phyloP scores from a whole-genome alignment of 2,329 filamentous ascomycete genomes.

The Cadophora sp. region DNA sequence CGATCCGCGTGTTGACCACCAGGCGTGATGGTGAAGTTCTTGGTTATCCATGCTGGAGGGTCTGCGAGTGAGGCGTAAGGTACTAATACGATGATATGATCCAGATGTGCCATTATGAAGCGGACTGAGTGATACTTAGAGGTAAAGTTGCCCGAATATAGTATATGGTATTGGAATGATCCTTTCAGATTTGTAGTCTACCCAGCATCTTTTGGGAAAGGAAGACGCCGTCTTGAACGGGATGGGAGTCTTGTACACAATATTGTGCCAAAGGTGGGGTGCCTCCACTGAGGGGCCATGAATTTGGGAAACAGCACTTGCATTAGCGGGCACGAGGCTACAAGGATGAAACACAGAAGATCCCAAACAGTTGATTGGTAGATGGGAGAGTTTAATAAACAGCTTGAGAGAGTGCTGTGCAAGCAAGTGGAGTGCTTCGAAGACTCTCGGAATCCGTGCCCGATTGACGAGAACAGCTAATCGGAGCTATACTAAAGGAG shows the following conservation, averaged over 20 bases:
- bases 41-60: slow-evolving; percentile 57
- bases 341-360: neutral
- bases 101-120: slow-evolving; percentile 48
- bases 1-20: slow-evolving; percentile 68
- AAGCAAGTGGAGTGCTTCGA: too few relatives aligned
- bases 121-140: neutral
- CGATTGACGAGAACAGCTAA: too few relatives aligned
- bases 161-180: too few relatives aligned
- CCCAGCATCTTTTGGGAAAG: neutral
- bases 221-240: neutral
- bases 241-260: neutral
- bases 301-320: neutral
- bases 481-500: too few relatives aligned
- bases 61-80: slow-evolving; percentile 55
- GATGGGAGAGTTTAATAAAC: too few relatives aligned
- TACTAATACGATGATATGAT: slow-evolving; percentile 71
- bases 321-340: neutral
- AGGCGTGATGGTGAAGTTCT: slow-evolving; percentile 62
- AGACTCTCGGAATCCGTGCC: too few relatives aligned
- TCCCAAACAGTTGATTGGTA: too few relatives aligned
- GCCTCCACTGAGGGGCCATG: neutral
- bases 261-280: slow-evolving; percentile 7
- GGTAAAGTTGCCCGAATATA: neutral
- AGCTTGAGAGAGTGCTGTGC: too few relatives aligned
- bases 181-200: too few relatives aligned